Base-by-base conservation (phyloP, 1,139 yeast genomes). In the Protomyces lactucae-debilis region DNA sequence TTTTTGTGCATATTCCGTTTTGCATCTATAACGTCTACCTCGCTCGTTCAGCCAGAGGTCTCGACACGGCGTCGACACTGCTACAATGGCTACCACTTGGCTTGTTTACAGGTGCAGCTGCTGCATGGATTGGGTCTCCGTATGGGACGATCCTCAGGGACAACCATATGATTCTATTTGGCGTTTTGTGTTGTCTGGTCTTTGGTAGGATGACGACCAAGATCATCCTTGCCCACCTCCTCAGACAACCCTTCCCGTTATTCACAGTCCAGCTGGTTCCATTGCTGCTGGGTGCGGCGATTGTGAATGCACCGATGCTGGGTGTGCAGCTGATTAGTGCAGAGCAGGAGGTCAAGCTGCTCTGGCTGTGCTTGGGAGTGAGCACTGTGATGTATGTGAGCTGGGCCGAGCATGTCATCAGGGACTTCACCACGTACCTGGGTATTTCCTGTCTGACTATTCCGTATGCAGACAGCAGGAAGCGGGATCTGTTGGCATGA, bases 151-250 rank as follows among this genome's bases (percentile, higher is more conserved):
- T 78, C 32, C 71, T 78, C 35, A 40, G 67, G 12, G 70, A 73
- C 39, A 77, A 77, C 69, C 89, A 87, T 63, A 80, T 84, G 59
- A 77, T 82, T 36, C 81, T 89, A 32, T 79, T 85, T 72, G 79
- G 85, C 14, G 72, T 86, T 66, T 80, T 87, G 3, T 80, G 84
- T 68, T 87, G 93, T 4, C 86, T 85, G 70, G 78, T 83, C 10
- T 90, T 87, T 66, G 93, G 92, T 8, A 79, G 93, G 70, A 83
- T 86, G 69, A 76, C 81, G 4, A 78, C 80, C 1, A 72, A 77
- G 32, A 75, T 78, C 56, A 87, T 87, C 69, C 78, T 86, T 68
- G 87, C 87, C 18, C 93, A 87, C 74, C 80, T 87, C 70, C 86
- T 92, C 36, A 74, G 81, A 59, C 91, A 86, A 73, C 75, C 76